These are phyloP conservation scores for Mangifera indica DNA, from an alignment of 345 rosid genomes.

Conservation along the genomic window DNA sequence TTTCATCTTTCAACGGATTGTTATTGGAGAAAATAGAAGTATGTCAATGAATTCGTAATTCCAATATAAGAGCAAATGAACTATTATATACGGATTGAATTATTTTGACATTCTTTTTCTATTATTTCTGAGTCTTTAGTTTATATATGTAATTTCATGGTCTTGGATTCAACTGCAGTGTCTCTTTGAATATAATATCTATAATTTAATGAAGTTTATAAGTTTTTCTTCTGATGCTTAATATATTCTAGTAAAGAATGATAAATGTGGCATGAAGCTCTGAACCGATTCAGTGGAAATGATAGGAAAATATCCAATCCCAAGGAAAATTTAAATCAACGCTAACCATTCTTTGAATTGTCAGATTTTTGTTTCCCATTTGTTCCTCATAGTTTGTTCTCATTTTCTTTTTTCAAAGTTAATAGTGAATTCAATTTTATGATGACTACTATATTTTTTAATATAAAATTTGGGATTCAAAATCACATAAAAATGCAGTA, in stretches of 20 bases:
- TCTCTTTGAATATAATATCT: background rate
- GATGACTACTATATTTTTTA: background rate
- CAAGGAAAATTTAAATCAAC: background rate
- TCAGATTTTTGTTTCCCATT: background rate
- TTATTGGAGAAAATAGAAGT: background rate
- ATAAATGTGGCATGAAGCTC: background rate
- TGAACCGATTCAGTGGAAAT: background rate
- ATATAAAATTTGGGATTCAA: background rate
- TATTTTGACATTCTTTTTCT: background rate
- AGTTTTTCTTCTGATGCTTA: background rate
- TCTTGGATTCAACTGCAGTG: too few relatives aligned
- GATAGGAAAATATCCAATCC: background rate
- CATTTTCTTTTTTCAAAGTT: background rate
- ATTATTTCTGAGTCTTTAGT: too few relatives aligned
- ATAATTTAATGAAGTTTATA: too few relatives aligned
- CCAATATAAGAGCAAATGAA: too few relatives aligned
- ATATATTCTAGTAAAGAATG: background rate
- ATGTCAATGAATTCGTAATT: background rate
- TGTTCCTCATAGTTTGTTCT: background rate
- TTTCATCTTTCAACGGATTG: background rate
- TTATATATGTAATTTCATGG: background rate
- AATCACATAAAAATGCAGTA: too few relatives aligned
- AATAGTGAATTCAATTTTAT: background rate
- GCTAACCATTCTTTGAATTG: background rate
- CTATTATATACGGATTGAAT: too few relatives aligned